These are phyloP conservation scores for Paramecium tetraurelia DNA, from an alignment of 73 alveolate genomes.

Conservation along the genomic window DNA sequence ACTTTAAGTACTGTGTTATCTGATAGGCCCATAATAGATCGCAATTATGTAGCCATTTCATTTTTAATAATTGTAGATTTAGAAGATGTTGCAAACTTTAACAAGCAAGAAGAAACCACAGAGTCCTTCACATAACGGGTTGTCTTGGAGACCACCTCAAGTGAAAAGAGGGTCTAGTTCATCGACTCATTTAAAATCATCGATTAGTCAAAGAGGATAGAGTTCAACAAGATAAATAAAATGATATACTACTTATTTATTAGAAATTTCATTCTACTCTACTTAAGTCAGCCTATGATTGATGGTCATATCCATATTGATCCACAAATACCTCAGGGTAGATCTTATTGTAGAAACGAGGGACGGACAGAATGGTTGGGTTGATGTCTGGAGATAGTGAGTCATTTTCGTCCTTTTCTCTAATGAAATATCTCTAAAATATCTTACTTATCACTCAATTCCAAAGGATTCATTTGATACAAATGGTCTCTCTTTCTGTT, in stretches of 20 bases:
- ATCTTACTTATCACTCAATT: neutral
- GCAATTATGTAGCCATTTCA: neutral
- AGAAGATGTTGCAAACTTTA: neutral
- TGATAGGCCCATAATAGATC: constrained; percentile 34
- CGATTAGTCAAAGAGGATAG: neutral
- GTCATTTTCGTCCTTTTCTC: neutral
- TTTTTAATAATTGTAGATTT: neutral
- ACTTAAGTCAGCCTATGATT: neutral
- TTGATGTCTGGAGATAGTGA: neutral
- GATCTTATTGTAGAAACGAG: neutral
- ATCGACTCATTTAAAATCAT: constrained; percentile 32
- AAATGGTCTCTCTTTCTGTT: neutral
- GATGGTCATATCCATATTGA: neutral
- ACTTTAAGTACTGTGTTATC: constrained; percentile 32
- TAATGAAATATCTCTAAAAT: neutral
- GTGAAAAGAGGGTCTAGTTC: constrained; percentile 15
- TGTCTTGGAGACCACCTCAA: constrained; percentile 48
- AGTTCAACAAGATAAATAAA: constrained; percentile 1
- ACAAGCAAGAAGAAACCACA: neutral
- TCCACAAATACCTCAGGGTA: neutral
- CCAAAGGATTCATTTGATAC: neutral
- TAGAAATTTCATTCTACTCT: neutral
- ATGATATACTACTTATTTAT: neutral
- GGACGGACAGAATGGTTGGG: neutral
- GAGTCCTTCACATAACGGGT: neutral